Conservation (phyloP, 176 grass and related monocot genomes). For the Zizania latifolia region DNA sequence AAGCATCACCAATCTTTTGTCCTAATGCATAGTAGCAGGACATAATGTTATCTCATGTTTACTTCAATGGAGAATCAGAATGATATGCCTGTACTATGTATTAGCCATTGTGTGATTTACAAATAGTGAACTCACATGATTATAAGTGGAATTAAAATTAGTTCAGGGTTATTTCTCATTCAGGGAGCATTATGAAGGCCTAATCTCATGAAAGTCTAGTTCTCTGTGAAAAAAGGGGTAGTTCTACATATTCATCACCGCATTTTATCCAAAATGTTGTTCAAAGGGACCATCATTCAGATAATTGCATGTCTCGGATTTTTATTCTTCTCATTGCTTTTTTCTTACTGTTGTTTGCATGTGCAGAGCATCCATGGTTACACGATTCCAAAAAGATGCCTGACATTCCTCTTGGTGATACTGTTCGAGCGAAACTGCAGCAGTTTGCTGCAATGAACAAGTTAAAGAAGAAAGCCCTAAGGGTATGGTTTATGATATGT, state of each 20-base stretch:
- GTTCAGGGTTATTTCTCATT: neutral
- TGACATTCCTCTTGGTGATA: conserved; percentile 78
- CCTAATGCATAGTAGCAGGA: neutral
- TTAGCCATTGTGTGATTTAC: neutral
- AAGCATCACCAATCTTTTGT: conserved; percentile 23
- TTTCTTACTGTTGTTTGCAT: conserved; percentile 13
- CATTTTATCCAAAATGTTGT: neutral
- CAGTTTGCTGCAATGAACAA: conserved; percentile 99
- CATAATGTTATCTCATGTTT: neutral
- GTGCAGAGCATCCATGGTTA: conserved; percentile 87
- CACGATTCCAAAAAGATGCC: conserved; percentile 78
- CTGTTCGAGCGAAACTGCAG: conserved; percentile 72
- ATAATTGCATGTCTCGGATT: neutral
- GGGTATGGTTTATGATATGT: conserved; percentile 45
- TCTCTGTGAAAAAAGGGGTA: neutral
- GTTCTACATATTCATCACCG: neutral
- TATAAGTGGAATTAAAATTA: neutral
- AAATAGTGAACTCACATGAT: neutral
- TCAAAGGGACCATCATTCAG: neutral
- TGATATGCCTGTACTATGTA: conserved; percentile 8
- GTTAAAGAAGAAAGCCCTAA: conserved; percentile 94
- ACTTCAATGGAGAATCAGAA: neutral
- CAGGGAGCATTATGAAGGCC: neutral
- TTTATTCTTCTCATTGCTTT: conserved; percentile 2
- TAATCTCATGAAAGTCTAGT: neutral